A percentile compares a stretch with the other conserved stretches of the same genome.
phyloP scores from a whole-genome alignment of 2,329 filamentous ascomycete species.

The Trichoderma sp. region DNA sequence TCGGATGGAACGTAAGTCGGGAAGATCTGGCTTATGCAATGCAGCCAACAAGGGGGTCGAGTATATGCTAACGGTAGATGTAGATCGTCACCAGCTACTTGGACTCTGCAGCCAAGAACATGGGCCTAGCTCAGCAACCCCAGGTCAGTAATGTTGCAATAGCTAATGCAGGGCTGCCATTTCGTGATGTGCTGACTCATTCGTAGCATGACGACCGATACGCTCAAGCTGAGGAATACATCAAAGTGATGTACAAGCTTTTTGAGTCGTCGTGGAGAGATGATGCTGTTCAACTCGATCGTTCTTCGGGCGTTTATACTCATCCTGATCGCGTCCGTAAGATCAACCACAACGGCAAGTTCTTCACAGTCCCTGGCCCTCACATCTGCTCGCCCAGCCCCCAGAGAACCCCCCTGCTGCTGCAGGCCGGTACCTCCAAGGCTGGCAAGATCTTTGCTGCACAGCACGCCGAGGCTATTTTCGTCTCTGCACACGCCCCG shows the following conservation, averaged over 20 bases:
- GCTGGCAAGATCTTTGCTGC: slow-evolving; percentile 66
- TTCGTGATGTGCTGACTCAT: not conserved
- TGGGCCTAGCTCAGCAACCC: slow-evolving; percentile 56
- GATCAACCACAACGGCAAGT: slow-evolving; percentile 65
- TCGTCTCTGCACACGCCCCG: slow-evolving; percentile 64
- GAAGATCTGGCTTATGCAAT: not conserved
- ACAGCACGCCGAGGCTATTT: slow-evolving; percentile 69
- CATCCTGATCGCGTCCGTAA: slow-evolving; percentile 52
- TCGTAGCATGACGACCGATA: slow-evolving; percentile 63
- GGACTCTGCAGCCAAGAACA: slow-evolving; percentile 65
- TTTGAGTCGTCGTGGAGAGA: slow-evolving; percentile 65
- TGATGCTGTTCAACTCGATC: slow-evolving; percentile 61
- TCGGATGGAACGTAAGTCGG: slow-evolving; percentile 53
- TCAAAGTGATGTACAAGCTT: slow-evolving; percentile 64
- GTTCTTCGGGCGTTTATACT: slow-evolving; percentile 56
- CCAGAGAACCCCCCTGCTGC: slow-evolving; percentile 65
- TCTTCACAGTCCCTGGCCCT: slow-evolving; percentile 61
- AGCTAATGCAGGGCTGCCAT: not conserved
- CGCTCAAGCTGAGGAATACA: slow-evolving; percentile 60
- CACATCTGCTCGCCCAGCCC: slow-evolving; percentile 65
- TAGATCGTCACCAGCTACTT: slow-evolving; percentile 68
- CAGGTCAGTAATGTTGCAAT: slow-evolving; percentile 22
- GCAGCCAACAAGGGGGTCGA: not conserved
- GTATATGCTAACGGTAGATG: slow-evolving; percentile 27
- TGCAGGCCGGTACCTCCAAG: slow-evolving; percentile 67